Evolutionary conservation across 306 rosid genomes (phyloP).

Genomic region (Glycine tomentella): DNA sequence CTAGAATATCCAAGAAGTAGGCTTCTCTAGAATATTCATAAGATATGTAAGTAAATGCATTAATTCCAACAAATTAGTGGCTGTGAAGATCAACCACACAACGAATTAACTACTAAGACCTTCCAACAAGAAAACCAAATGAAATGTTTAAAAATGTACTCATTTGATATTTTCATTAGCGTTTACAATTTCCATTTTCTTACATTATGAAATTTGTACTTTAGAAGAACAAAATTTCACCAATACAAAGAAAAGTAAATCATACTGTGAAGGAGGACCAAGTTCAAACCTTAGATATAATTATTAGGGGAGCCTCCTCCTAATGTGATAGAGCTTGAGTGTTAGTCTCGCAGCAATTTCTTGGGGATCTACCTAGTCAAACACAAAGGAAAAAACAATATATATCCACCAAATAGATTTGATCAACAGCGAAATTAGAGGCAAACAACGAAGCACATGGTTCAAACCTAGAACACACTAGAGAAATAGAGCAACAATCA

Average conservation of each 20-base stretch:
- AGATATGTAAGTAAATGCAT: no score
- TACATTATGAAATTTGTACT: not conserved
- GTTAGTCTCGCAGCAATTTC: no score
- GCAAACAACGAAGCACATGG: not conserved
- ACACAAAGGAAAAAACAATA: no score
- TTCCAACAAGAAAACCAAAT: not conserved
- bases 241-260: not conserved
- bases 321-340: not conserved
- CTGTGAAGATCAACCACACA: not conserved
- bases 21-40: no score
- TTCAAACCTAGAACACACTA: not conserved
- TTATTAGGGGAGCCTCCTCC: not conserved
- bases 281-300: not conserved
- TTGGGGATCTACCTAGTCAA: not conserved
- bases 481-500: not conserved
- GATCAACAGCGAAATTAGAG: not conserved
- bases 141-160: not conserved
- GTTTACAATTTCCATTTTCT: not conserved
- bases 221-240: not conserved
- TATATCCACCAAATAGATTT: not conserved
- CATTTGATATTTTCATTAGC: not conserved
- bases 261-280: not conserved
- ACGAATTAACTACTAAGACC: not conserved
- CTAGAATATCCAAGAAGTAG: no score
- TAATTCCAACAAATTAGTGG: no score